Base-by-base conservation (phyloP, 2,329 filamentous ascomycete species). In the Fusarium compactum region DNA sequence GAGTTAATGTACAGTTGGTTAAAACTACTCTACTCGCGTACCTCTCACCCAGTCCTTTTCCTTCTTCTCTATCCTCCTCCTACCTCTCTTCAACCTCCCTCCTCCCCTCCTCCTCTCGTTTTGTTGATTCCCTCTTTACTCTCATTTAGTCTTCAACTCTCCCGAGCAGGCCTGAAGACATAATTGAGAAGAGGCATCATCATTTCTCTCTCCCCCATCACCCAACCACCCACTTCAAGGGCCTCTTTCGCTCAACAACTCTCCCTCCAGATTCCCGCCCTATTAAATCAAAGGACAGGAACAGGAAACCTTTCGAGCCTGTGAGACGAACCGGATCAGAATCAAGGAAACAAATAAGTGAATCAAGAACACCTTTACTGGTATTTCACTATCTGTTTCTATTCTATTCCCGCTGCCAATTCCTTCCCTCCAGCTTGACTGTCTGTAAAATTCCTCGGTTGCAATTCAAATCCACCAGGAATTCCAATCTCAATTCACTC, bases 21-120 rank as follows among this genome's bases (percentile, higher is more conserved):
- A 79, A 81, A 80, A 79, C 78, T 78, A 78, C 76, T 74, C 78
- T 78, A 78, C 74, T 75, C 68, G 64, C 63, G 67, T 62, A 74
- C 76, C 75, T 86, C 82, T 85, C 82, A 82, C 83, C 85, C 84
- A 85, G 83, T 86, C 85, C 84, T 84, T 85, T 84, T 84, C 82
- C 82, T 79, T 83, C 82, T 83, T 80, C 81, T 83, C 80, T 80
- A 82, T 85, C 82, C 82, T 85, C 81, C 82, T 86, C 84, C 82
- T 83, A 84, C 84, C 79, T 71, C 78, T 71, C 83, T 83, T 84
- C 82, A 76, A 75, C 75, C 78, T 76, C 76, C 77, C 74, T 78
- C 78, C 79, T 80, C 79, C 79, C 77, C 78, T 60, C 75, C 76
- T 82, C 82, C 78, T 78, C 72, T 76, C 77, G 69, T 74, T 76